Evolutionary conservation across 2,329 filamentous ascomycete species (phyloP).

Genomic region (Aureobasidium mangrovei): DNA sequence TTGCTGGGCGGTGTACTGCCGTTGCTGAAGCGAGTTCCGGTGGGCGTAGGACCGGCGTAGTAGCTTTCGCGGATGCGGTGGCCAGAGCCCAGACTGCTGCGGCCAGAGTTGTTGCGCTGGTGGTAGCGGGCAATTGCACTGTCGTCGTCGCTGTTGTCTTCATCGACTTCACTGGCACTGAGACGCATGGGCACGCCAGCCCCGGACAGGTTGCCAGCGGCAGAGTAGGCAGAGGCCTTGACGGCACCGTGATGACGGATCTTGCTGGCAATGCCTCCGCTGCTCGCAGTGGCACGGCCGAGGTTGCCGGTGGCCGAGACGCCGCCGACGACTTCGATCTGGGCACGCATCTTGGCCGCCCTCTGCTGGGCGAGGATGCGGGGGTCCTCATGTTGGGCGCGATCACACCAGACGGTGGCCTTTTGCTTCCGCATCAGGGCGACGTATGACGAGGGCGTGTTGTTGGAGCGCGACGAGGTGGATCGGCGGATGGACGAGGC

Average conservation of each 20-base stretch:
- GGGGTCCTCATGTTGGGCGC: constrained; percentile 85
- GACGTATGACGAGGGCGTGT: constrained; percentile 70
- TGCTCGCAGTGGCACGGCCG: constrained; percentile 24
- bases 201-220: constrained; percentile 63
- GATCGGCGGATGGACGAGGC: constrained; percentile 55
- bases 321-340: constrained; percentile 69
- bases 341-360: constrained; percentile 77
- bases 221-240: constrained; percentile 63
- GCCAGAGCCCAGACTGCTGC: constrained; percentile 50
- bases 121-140: constrained; percentile 45
- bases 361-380: constrained; percentile 72
- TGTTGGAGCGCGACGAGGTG: constrained; percentile 60
- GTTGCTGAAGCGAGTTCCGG: constrained; percentile 35
- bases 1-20: constrained; percentile 45
- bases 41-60: constrained; percentile 10
- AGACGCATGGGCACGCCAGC: constrained; percentile 83
- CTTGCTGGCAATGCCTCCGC: constrained; percentile 61
- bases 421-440: constrained; percentile 95
- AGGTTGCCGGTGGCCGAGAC: constrained; percentile 22
- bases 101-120: constrained; percentile 62
- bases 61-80: constrained; percentile 34
- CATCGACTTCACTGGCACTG: constrained; percentile 91
- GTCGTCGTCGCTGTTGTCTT: constrained; percentile 73
- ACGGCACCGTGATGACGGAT: constrained; percentile 81
- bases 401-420: constrained; percentile 96